Conservation (phyloP, 192 early-diverging fungal species). For the Mortierella alpina region DNA sequence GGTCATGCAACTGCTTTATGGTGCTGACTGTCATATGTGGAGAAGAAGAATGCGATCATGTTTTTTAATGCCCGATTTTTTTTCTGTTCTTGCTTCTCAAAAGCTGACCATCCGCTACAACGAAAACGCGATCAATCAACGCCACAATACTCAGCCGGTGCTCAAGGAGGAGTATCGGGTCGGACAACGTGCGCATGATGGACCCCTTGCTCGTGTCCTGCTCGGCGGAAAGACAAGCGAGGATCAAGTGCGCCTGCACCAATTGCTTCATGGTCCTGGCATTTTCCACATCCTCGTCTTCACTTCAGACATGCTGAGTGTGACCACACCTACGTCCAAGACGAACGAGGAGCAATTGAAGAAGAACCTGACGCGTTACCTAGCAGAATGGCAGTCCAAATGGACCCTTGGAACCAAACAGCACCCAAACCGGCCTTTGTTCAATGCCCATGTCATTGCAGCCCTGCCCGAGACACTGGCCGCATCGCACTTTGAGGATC, state of each 20-base stretch:
- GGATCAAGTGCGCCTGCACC: slow-evolving; percentile 16
- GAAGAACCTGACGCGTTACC: slow-evolving; percentile 18
- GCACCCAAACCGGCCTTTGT: slow-evolving; percentile 6
- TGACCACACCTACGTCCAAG: slow-evolving; percentile 1
- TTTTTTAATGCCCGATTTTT: background rate
- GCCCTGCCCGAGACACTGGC: slow-evolving; percentile 23
- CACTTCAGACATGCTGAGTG: slow-evolving; percentile 36
- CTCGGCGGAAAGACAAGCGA: slow-evolving; percentile 4
- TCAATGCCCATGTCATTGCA: slow-evolving; percentile 33
- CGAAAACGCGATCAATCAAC: slow-evolving; percentile 33
- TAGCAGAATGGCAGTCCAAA: slow-evolving; percentile 23
- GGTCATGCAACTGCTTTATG: background rate
- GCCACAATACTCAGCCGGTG: slow-evolving; percentile 21
- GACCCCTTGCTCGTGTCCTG: slow-evolving; percentile 16
- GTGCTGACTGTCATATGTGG: background rate
- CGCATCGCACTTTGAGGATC: slow-evolving; percentile 16
- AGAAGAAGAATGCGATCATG: background rate
- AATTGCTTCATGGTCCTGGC: slow-evolving; percentile 34
- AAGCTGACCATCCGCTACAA: slow-evolving; percentile 32
- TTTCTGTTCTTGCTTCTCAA: background rate
- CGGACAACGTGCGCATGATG: slow-evolving; percentile 51
- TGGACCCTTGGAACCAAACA: slow-evolving; percentile 20
- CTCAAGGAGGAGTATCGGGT: slow-evolving; percentile 21
- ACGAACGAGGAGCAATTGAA: slow-evolving; percentile 27
- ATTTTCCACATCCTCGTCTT: slow-evolving; percentile 51